Base-by-base conservation (phyloP, 1,139 yeast genomes). In the Yamadazyma sp. region DNA sequence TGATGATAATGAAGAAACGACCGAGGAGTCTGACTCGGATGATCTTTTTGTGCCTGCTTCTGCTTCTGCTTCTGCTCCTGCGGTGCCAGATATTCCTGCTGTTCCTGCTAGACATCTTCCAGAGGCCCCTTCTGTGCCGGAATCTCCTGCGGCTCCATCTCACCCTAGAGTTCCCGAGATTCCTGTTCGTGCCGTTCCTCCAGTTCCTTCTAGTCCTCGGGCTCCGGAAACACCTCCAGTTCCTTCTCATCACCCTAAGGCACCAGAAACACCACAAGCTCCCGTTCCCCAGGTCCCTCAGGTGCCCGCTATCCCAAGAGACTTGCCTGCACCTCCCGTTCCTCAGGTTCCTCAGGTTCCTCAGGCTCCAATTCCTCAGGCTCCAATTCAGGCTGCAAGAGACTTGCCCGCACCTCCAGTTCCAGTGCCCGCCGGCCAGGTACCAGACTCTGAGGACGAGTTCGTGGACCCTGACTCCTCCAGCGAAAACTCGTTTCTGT, bases 1-100 rank as follows among this genome's bases (percentile, higher is more conserved):
- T 2, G 76, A 69, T 43, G 76, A 70, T 38, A 49, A 61, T 17
- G 67, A 73, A 8, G n/a, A n/a, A n/a, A n/a, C n/a, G n/a, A n/a
- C n/a, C n/a, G n/a, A n/a, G n/a, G n/a, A n/a, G n/a, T 10, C n/a
- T 11, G 26, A 23, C 20, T 6, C 6, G 31, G 22, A 18, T 17
- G 10, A 4, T 29, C 23, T n/a, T 17, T 6, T 14, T 15, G 13
- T 27, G 21, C 21, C 21, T 6, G 21, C 21, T 8, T n/a, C n/a
- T n/a, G n/a, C n/a, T n/a, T n/a, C n/a, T n/a, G n/a, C n/a, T n/a
- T n/a, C n/a, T 18, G 21, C 8, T 18, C 21, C 21, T 5, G 21
- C 21, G 8, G 21, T 18, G 5, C 21, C 21, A 18, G 21, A 18
- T 6, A 6, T 4, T 18, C 25, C 25, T n/a, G 15, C 15, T 20